phyloP scores from a whole-genome alignment of 2,329 filamentous ascomycete species.

The Amauroascus niger region DNA sequence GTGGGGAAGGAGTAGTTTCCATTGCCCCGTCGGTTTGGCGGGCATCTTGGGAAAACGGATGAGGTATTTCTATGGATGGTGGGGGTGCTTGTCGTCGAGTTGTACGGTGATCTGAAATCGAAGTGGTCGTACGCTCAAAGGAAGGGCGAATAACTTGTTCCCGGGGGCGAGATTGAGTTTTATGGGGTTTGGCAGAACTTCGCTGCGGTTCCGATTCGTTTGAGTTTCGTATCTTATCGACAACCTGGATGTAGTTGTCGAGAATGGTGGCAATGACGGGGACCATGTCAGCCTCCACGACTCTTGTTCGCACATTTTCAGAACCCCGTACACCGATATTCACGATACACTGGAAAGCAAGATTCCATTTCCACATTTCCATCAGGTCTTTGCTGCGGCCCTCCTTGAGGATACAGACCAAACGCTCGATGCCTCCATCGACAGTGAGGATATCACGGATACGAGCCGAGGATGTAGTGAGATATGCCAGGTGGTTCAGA shows the following conservation, averaged over 20 bases:
- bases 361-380: conserved; percentile 99
- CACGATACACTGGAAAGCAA: conserved; percentile 97
- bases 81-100: conserved; percentile 72
- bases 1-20: conserved; percentile 54
- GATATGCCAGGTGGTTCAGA: conserved; percentile 94
- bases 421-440: conserved; percentile 92
- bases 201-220: conserved; percentile 66
- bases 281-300: conserved; percentile 98
- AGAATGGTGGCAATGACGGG: conserved; percentile 96
- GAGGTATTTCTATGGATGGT: conserved; percentile 70
- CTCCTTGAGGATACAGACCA: conserved; percentile 97
- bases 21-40: conserved; percentile 43
- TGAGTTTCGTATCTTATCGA: conserved; percentile 82
- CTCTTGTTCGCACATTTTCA: conserved; percentile 82
- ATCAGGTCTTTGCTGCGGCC: conserved; percentile 96
- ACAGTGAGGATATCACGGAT: conserved; percentile 97
- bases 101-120: conserved; percentile 47
- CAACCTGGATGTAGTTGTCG: conserved; percentile 94
- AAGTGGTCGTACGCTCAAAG: conserved; percentile 43
- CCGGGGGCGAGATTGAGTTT: conserved; percentile 22
- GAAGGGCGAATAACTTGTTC: conserved; percentile 27
- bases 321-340: conserved; percentile 97
- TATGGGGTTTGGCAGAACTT: conserved; percentile 25
- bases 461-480: conserved; percentile 92
- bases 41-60: conserved; percentile 42